Evolutionary conservation across 2,329 filamentous ascomycete genomes (phyloP), one percentile per base, ranked within the genome.

Genomic region (Madurella mycetomatis): DNA sequence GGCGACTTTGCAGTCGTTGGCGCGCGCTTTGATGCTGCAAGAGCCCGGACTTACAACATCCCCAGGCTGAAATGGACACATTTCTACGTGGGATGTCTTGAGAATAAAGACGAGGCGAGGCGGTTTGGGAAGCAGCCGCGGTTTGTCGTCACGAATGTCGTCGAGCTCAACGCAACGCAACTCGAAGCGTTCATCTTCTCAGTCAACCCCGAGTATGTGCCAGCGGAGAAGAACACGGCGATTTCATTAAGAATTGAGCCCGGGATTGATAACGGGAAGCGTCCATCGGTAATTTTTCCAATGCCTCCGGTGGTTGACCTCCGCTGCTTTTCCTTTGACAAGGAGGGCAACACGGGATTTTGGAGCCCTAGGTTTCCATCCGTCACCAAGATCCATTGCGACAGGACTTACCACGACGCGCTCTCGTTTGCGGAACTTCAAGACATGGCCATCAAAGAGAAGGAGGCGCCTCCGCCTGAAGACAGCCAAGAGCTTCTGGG

Each of bases 1-100:
- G 88, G 88, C 9, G 92, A 96, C 67, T 88, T 96, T 65, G 85
- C 87, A 1, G 78, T 92, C 1, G 74, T 96, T 2, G 91, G 89
- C 0, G 91, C 83, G 5, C 82, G 83, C 16, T 91, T 87, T 62
- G 81, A 90, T 60, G 72, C 86, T 2, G 73, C 77, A 47, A 81
- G 83, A 57, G 87, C 85, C 8, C 76, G 75, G 44, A 73, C 76
- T 8, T 79, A 82, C 46, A 69, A 73, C 4, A 68, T 85, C 2
- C 73, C 74, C 5, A 75, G 77, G 16, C 65, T 88, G 42, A 78
- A 79, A 51, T 95, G 87, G 86, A 95, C 89, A 2, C 83, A 88
- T 48, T 95, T 95, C 64, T 85, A 87, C 64, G 70, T 95, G 15
- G 91, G 84, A 1, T 95, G 90, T 67, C 73, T 92, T 9, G 73